phyloP scores from a whole-genome alignment of 495 filamentous ascomycete species.

The Penicillium crystallinum region DNA sequence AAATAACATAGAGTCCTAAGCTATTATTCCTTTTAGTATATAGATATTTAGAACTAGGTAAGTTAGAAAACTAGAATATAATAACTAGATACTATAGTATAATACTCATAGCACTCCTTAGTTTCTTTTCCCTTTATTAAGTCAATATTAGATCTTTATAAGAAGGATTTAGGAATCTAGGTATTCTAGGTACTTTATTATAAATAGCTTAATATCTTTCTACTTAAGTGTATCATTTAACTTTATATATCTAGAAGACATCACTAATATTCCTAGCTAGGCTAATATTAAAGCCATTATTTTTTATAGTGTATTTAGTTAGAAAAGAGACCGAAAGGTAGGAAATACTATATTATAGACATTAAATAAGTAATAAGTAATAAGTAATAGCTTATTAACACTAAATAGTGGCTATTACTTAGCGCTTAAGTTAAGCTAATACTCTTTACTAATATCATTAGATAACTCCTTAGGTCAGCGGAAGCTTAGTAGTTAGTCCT shows the following conservation, averaged over 20 bases:
- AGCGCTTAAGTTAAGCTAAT: constrained; percentile 4
- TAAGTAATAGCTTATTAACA: constrained; percentile 17
- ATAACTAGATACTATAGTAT: no score
- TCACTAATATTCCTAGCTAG: constrained; percentile 14
- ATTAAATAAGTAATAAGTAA: constrained; percentile 12
- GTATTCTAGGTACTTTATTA: constrained; percentile 21
- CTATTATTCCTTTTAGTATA: constrained; percentile 26
- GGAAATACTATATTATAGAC: constrained; percentile 11
- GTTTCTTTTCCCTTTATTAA: constrained; percentile 25
- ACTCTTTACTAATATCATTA: background rate
- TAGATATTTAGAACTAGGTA: constrained; percentile 11
- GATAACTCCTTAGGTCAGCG: background rate
- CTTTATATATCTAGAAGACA: constrained; percentile 16
- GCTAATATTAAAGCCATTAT: constrained; percentile 22
- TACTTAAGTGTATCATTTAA: constrained; percentile 20
- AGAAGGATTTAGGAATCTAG: constrained; percentile 17
- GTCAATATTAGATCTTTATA: constrained; percentile 17
- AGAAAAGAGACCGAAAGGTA: constrained; percentile 11
- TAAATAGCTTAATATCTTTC: constrained; percentile 24
- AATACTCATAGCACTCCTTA: constrained; percentile 14
- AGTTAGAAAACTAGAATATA: no score
- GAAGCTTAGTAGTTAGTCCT: background rate
- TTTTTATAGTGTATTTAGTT: constrained; percentile 22
- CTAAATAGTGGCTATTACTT: background rate
- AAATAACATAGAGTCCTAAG: constrained; percentile 20